Conservation (phyloP, 345 rosid species). For the Citrus hindsii region DNA sequence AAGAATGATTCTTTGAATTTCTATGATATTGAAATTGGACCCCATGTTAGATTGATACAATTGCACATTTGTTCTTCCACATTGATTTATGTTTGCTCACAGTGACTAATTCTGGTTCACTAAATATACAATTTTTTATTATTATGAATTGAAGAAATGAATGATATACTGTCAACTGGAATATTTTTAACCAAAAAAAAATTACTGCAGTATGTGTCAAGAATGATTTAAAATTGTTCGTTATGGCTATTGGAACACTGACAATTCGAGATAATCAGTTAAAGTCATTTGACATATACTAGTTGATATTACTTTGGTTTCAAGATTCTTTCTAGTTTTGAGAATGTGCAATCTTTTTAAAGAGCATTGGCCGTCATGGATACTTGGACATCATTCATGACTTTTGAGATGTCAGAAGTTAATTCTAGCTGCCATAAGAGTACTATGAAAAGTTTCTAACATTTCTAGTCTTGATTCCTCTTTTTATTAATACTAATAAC, state of each 20-base stretch:
- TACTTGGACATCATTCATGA: background rate
- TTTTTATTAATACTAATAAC: conserved; percentile 7
- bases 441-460: background rate
- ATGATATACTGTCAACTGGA: background rate
- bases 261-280: background rate
- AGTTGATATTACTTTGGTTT: background rate
- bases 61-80: background rate
- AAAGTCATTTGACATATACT: background rate
- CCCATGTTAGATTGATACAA: background rate
- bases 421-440: background rate
- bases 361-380: background rate
- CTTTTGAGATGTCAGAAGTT: background rate
- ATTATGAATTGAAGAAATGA: background rate
- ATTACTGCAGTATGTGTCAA: background rate
- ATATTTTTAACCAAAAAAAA: background rate
- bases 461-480: background rate
- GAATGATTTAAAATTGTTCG: background rate
- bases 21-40: background rate
- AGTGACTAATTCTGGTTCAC: background rate
- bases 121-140: too few species aligned
- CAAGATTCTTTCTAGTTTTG: background rate
- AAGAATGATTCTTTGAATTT: background rate
- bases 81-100: background rate
- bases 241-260: background rate
- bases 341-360: background rate